Base-by-base conservation (phyloP, 1,284 basidiomycete species). In the Cutaneotrichosporon sp. region DNA sequence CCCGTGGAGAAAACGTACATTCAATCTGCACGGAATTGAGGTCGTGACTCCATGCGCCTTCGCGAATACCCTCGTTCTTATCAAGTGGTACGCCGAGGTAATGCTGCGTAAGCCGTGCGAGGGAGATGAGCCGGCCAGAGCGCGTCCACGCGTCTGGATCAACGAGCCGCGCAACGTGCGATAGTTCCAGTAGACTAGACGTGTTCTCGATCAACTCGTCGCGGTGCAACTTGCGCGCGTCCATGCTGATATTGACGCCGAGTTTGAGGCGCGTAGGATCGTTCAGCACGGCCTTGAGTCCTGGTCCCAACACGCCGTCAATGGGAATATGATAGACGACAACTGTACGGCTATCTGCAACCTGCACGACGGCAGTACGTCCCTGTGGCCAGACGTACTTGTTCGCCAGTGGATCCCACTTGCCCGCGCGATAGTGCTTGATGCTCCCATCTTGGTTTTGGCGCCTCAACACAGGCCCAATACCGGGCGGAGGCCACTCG, bases 341-440 rank as follows among this genome's bases (percentile, higher is more conserved):
- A 9, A 81, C 72, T 60, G 76, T 69, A 34, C 68, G 63, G 22
- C 72, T 72, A 68, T 81, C 79, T 52, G 75, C 76, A 7, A 82
- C 52, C 68, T 82, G 81, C 13, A 80, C 70, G 38, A 82, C 60
- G 0, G 78, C 80, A 2, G 78, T 79, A 57, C 71, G 74, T 2
- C 72, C 72, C 57, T 75, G 71, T 9, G 57, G 63, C n/a, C 58
- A 69, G 9, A 49, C 56, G 16, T 65, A 69, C 18, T 55, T 65
- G 14, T 63, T 60, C 56, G 30, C 60, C 38, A n/a, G 47, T 0
- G 36, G 10, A 61, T 72, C 66, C 64, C 60, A 71, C 26, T 50
- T 42, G 16, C 63, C 63, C 14, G 51, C 21, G 30, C 62, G 56
- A n/a, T 38, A 52, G 9, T 34, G 26, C 10, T 26, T 13, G 13